Base-by-base conservation (phyloP, 371 early-diverging fungal genomes). In the Apophysomyces variabilis region DNA sequence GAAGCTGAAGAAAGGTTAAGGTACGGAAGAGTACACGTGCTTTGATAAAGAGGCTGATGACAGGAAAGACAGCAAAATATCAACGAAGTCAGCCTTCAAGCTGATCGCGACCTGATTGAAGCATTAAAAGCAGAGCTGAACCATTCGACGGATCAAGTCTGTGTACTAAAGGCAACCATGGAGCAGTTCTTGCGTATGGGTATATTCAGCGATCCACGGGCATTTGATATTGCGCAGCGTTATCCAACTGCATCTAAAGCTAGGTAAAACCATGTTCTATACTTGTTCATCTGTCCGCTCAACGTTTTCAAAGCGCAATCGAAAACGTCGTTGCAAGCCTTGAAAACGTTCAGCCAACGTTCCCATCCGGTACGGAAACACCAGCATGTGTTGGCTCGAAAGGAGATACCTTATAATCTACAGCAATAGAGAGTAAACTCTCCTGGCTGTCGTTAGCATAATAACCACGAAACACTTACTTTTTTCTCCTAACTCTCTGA, bases 131-230 rank as follows among this genome's bases (percentile, higher is more conserved):
- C 66, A 11, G 74, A 80, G 35, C 67, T 80, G 57, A 70, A 69
- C 0, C 80, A 75, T 58, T 68, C 78, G n/a, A 73, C 75, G 59
- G 74, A 74, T 13, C 80, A 80, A 58, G 76, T 80, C 0, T 66
- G 74, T 11, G 67, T 80, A 6, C 57, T 80, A 16, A 80, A 80
- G 43, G 69, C 80, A 26, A 77, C 80, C 0, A 77, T 80, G 80
- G 80, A 77, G 54, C 80, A 80, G 36, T 75, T 80, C 57, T 45
- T 80, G 43, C 72, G 78, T 14, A 76, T 79, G 72, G 79, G 79
- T 37, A 72, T 79, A 7, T 79, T 79, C 54, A 76, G 68, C 36
- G 72, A 73, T 21, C 54, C n/a, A 21, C 21, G 16, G 58, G 44
- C 13, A 4, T 56, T 41, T 36, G 21, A 21, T 26, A 50, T 26